Evolutionary conservation across 2,329 filamentous ascomycete species (phyloP), one percentile per base, ranked within the genome.

Genomic region (Paecilomyces variotii): DNA sequence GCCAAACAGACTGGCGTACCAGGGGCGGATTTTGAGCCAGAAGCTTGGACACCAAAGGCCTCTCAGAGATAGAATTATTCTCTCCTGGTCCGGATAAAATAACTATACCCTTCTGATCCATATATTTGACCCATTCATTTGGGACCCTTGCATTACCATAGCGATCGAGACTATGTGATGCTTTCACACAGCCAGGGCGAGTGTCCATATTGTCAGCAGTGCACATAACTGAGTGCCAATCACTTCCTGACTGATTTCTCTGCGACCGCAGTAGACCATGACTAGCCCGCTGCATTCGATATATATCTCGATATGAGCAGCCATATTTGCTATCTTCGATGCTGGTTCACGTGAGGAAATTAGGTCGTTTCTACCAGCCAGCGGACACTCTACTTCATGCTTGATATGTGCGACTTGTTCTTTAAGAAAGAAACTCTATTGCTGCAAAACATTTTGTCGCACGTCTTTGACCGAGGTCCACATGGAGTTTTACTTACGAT

Each of bases 1-100:
- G 81, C 81, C 30, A 79, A 77, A 62, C 77, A 80, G 0, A 77
- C 71, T n/a, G 76, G 76, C n/a, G 80, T 78, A 0, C 83, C 85
- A 0, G 79, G 85, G 57, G 85, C 89, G 68, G 78, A 74, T n/a
- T 89, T 86, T 85, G 84, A 88, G 71, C 87, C 87, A 0, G 69
- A 82, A 54, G 75, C 84, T 2, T 90, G 87, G 87, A 75, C 70
- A 4, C 84, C 84, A 3, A 71, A 72, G 1, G 64, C 76, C n/a
- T 68, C 70, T 30, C 77, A 74, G 64, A 65, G 70, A 60, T 76
- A 67, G 71, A 53, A 58, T 19, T 19, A 19, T 59, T n/a, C n/a
- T n/a, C 19, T 11, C 49, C 34, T 4, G 50, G n/a, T 3, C n/a
- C 34, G 45, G 32, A 26, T 1, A 4, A 24, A n/a, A 19, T 14